Evolutionary conservation across 2,329 filamentous ascomycete genomes (phyloP).

Genomic region (Aspergillus latus): DNA sequence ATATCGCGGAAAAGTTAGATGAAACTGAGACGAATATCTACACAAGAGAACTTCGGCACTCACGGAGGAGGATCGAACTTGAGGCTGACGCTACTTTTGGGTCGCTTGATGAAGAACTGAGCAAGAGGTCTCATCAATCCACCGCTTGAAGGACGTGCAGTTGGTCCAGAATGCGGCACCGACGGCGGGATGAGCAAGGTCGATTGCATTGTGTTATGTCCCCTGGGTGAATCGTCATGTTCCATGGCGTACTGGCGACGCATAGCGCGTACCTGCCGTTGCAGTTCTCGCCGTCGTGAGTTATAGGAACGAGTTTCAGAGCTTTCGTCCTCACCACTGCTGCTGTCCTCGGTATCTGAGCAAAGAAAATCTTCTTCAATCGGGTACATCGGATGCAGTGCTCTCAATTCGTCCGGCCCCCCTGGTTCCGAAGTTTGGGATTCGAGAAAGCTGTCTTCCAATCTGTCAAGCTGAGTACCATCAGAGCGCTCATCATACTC

Average conservation of each 20-base stretch:
- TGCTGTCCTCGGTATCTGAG: conserved; percentile 36
- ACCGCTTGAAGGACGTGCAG: conserved; percentile 6
- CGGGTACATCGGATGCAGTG: conserved; percentile 20
- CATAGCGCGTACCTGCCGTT: conserved; percentile 27
- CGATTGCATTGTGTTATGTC: conserved; percentile 11
- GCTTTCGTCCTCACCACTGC: conserved; percentile 30
- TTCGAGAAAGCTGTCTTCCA: conserved; percentile 26
- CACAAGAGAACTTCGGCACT: conserved; percentile 15
- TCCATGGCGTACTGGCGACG: conserved; percentile 21
- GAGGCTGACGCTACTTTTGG: conserved; percentile 82
- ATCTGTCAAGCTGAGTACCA: conserved; percentile 37
- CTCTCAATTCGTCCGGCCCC: conserved; percentile 18
- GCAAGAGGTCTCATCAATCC: conserved; percentile 70
- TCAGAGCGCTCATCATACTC: conserved; percentile 40
- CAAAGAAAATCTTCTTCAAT: conserved; percentile 34
- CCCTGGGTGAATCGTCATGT: conserved; percentile 21
- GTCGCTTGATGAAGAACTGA: conserved; percentile 77
- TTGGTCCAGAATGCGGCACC: conserved; percentile 9
- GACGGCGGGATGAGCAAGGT: not conserved
- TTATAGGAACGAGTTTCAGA: conserved; percentile 23
- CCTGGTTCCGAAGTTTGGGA: conserved; percentile 28
- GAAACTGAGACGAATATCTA: not conserved
- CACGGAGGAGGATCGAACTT: conserved; percentile 60
- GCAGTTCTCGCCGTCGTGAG: conserved; percentile 29
- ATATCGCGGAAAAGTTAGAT: conserved; percentile 14